phyloP scores from a whole-genome alignment of 23 red algal species.

The Gracilaria gracilis region DNA sequence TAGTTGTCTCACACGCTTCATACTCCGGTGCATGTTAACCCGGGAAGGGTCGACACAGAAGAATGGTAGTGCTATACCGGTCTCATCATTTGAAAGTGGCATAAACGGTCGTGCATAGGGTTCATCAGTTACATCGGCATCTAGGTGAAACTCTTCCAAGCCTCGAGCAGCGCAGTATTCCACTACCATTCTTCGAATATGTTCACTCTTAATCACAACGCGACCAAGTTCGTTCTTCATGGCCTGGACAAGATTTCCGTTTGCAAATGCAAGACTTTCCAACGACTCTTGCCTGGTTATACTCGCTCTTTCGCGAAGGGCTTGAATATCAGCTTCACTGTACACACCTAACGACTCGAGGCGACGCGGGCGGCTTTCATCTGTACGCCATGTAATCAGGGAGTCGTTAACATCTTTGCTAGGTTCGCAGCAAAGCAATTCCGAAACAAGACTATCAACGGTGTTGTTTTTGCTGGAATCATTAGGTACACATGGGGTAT shows the following conservation, averaged over 20 bases:
- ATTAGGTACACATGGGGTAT: slow-evolving; percentile 17
- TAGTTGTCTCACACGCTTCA: slow-evolving; percentile 21
- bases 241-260: slow-evolving; percentile 41
- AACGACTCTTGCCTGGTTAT: slow-evolving; percentile 63
- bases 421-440: slow-evolving; percentile 14
- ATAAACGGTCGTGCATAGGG: not conserved
- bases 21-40: slow-evolving; percentile 2
- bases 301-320: slow-evolving; percentile 47
- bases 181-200: slow-evolving; percentile 42
- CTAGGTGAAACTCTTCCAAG: slow-evolving; percentile 10
- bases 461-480: not conserved
- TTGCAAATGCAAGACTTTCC: slow-evolving; percentile 49
- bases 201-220: slow-evolving; percentile 10
- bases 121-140: not conserved
- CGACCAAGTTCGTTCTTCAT: slow-evolving; percentile 61
- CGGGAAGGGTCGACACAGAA: not conserved
- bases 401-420: not conserved
- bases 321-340: slow-evolving; percentile 60
- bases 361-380: slow-evolving; percentile 11
- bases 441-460: slow-evolving; percentile 21
- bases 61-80: not conserved
- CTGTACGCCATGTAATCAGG: slow-evolving; percentile 54
- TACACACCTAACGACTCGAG: not conserved
- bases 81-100: slow-evolving; percentile 1
- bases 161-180: slow-evolving; percentile 65